Percentiles rank a stretch among this genome's conserved stretches.
Evolutionary conservation across 495 filamentous ascomycete genomes (phyloP).

Genomic region (Aspergillus bertholletiae): DNA sequence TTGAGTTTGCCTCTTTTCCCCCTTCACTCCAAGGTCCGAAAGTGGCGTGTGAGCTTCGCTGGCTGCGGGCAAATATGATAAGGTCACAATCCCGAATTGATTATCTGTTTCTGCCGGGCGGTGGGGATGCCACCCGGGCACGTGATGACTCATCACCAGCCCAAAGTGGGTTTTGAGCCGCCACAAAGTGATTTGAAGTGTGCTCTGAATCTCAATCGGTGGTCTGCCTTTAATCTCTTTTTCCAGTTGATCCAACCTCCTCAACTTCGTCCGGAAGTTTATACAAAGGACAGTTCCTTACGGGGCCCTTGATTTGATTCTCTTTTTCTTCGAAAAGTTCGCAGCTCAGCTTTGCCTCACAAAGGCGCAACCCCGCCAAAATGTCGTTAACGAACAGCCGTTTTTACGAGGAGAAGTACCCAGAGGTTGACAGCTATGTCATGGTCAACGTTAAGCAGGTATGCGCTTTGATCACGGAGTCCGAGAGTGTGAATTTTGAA

Average conservation of each 20-base stretch:
- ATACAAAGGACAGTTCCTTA: neutral
- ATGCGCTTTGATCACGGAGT: slow-evolving; percentile 16
- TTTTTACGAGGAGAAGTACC: slow-evolving; percentile 98
- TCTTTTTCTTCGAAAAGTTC: slow-evolving; percentile 1
- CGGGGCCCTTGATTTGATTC: slow-evolving; percentile 15
- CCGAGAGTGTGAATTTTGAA: neutral
- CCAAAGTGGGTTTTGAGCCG: slow-evolving; percentile 47
- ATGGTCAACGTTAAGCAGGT: slow-evolving; percentile 99
- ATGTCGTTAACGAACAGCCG: slow-evolving; percentile 99
- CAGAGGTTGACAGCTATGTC: slow-evolving; percentile 97
- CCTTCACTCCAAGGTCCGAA: no score
- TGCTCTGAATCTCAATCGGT: slow-evolving; percentile 23
- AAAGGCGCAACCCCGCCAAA: slow-evolving; percentile 47
- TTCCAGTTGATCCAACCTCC: slow-evolving; percentile 5
- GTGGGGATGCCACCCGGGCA: slow-evolving; percentile 21
- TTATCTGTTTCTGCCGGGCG: slow-evolving; percentile 21
- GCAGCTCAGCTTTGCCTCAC: slow-evolving; percentile 17
- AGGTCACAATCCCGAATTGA: neutral
- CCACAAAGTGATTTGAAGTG: slow-evolving; percentile 44
- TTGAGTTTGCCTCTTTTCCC: neutral
- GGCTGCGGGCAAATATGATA: no score
- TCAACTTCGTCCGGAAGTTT: slow-evolving; percentile 6
- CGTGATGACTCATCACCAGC: slow-evolving; percentile 20
- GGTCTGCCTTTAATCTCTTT: slow-evolving; percentile 2
- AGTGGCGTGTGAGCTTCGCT: no score